A percentile compares a stretch with the other conserved stretches of the same genome.
phyloP scores from a whole-genome alignment of 441 rosid genomes.

The Gossypium laxum region DNA sequence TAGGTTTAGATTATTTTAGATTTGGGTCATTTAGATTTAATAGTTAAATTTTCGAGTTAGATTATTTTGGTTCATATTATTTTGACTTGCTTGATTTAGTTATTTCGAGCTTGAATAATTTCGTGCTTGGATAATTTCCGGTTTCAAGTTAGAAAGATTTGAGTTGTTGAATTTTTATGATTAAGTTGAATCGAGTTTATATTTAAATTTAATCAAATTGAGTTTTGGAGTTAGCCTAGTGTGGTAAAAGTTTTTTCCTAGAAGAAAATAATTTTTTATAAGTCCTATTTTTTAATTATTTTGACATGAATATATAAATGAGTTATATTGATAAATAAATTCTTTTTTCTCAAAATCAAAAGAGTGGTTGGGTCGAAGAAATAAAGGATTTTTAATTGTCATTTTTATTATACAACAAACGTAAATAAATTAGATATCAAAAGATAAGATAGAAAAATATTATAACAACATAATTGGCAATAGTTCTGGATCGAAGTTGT shows the following conservation, averaged over 20 bases:
- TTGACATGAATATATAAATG: background rate
- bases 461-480: too few species aligned
- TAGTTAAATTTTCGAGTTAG: background rate
- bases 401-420: background rate
- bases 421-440: background rate
- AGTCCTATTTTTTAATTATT: too few species aligned
- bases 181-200: too few species aligned
- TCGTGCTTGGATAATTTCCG: background rate
- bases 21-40: background rate
- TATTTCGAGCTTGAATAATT: background rate
- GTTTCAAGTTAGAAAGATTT: background rate
- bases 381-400: background rate
- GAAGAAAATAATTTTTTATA: too few species aligned
- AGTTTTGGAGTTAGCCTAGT: too few species aligned
- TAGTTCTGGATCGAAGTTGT: background rate
- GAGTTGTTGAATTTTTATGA: background rate
- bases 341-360: background rate
- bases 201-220: too few species aligned
- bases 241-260: too few species aligned
- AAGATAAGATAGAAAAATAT: too few species aligned
- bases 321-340: background rate
- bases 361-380: background rate
- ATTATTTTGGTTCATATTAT: too few species aligned
- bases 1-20: too few species aligned
- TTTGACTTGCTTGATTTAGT: background rate